Evolutionary conservation across 345 rosid species (phyloP).

Genomic region (Syzygium oleosum): DNA sequence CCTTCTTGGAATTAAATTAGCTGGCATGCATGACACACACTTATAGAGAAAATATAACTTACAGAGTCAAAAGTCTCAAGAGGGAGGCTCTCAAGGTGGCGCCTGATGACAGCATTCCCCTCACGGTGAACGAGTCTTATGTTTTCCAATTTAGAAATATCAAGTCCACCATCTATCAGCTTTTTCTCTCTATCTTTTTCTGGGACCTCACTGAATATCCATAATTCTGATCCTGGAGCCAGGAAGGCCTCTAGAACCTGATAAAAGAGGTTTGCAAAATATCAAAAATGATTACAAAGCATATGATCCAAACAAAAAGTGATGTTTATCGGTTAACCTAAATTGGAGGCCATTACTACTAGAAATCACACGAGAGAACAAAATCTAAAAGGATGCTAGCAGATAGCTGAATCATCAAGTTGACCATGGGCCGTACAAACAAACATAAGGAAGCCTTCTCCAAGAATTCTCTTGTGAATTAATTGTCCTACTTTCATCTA

Average conservation of each 20-base stretch:
- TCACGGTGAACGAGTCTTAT: conserved; percentile 72
- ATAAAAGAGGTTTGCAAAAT: not conserved
- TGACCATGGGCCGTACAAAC: not conserved
- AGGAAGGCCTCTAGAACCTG: conserved; percentile 88
- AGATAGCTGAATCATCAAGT: not conserved
- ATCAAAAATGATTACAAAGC: not conserved
- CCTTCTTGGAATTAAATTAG: not conserved
- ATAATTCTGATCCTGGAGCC: conserved; percentile 85
- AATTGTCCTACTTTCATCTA: not conserved
- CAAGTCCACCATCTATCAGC: conserved; percentile 71
- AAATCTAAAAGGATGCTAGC: not conserved
- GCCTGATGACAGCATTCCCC: conserved; percentile 80
- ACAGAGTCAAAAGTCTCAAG: conserved; percentile 94
- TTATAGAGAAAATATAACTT: conserved; percentile 23
- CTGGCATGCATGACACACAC: not conserved
- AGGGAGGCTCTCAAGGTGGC: conserved; percentile 81
- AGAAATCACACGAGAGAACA: not conserved
- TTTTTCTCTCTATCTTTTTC: conserved; percentile 77
- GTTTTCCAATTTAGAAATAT: conserved; percentile 42
- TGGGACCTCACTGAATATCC: conserved; percentile 93
- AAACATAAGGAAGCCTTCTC: not conserved
- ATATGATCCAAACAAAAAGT: not conserved
- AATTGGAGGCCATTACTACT: not conserved
- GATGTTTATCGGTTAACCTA: not conserved
- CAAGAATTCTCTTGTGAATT: not conserved